Evolutionary conservation across 1,284 basidiomycete species (phyloP).

Genomic region (Rhodotorula mucilaginosa): DNA sequence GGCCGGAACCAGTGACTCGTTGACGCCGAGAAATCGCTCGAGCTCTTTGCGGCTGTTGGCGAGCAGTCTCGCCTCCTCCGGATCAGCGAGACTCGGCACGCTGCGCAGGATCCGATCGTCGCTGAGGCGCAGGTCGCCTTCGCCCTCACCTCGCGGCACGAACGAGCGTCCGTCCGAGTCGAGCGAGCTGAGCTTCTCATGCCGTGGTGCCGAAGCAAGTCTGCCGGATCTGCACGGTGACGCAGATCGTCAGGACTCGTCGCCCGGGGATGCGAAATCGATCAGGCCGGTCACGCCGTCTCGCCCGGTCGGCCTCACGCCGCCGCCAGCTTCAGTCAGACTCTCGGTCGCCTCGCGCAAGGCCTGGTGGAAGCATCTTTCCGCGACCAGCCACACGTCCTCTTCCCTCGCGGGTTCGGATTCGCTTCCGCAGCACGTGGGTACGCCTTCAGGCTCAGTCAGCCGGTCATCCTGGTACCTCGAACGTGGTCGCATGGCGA

Average conservation of each 20-base stretch:
- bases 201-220: conserved; percentile 7
- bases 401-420: not conserved
- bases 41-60: not conserved
- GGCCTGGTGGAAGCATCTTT: conserved; percentile 14
- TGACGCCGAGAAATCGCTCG: not conserved
- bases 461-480: not conserved
- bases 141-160: not conserved
- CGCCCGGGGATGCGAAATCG: too few relatives aligned
- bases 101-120: not conserved
- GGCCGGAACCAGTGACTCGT: not conserved
- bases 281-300: not conserved
- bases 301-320: not conserved
- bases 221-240: not conserved
- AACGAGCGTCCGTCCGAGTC: not conserved
- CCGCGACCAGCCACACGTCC: not conserved
- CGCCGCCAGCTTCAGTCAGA: not conserved
- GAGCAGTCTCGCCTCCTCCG: not conserved
- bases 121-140: not conserved
- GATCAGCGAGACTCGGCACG: not conserved
- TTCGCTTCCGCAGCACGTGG: too few relatives aligned
- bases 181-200: conserved; percentile 22
- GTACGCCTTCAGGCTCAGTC: not conserved
- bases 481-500: not conserved
- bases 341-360: not conserved
- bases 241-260: not conserved